Conservation (phyloP, 2,329 filamentous ascomycete genomes). For the Xylaria sp. region DNA sequence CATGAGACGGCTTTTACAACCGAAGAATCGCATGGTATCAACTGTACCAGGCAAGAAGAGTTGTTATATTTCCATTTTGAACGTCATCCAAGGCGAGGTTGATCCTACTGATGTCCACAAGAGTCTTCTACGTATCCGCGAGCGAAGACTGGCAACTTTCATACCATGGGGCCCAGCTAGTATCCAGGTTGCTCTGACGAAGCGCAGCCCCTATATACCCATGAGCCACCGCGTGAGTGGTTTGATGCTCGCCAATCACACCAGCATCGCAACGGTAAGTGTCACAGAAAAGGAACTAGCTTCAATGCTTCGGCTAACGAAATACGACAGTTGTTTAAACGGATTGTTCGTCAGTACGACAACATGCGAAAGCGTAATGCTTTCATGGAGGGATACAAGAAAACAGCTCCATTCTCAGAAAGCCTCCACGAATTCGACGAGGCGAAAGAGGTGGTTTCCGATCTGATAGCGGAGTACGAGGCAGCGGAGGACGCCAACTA, state of each 20-base stretch:
- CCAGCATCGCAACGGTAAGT: slow-evolving; percentile 84
- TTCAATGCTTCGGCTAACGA: neutral
- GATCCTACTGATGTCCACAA: slow-evolving; percentile 99
- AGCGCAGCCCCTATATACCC: slow-evolving; percentile 93
- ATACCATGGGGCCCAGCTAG: slow-evolving; percentile 98
- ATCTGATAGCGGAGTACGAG: slow-evolving; percentile 93
- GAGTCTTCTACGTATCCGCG: slow-evolving; percentile 91
- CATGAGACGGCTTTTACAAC: slow-evolving; percentile 92
- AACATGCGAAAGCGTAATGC: slow-evolving; percentile 94
- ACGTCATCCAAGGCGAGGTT: slow-evolving; percentile 98
- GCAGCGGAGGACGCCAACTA: slow-evolving; percentile 91
- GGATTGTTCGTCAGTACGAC: slow-evolving; percentile 90
- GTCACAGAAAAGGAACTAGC: neutral
- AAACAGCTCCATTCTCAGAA: slow-evolving; percentile 89
- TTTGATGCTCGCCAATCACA: slow-evolving; percentile 97
- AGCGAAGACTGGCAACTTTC: slow-evolving; percentile 90
- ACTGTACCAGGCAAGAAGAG: slow-evolving; percentile 94
- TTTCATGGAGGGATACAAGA: slow-evolving; percentile 95
- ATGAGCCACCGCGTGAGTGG: slow-evolving; percentile 94
- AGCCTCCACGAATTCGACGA: slow-evolving; percentile 95
- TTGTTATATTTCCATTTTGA: slow-evolving; percentile 98
- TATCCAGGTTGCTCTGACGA: slow-evolving; percentile 95
- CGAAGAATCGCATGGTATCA: slow-evolving; percentile 99
- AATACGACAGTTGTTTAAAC: slow-evolving; percentile 73
- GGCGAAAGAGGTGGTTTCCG: slow-evolving; percentile 85